phyloP scores from a whole-genome alignment of 192 early-diverging fungal species.

The Backusella liffmaniae region DNA sequence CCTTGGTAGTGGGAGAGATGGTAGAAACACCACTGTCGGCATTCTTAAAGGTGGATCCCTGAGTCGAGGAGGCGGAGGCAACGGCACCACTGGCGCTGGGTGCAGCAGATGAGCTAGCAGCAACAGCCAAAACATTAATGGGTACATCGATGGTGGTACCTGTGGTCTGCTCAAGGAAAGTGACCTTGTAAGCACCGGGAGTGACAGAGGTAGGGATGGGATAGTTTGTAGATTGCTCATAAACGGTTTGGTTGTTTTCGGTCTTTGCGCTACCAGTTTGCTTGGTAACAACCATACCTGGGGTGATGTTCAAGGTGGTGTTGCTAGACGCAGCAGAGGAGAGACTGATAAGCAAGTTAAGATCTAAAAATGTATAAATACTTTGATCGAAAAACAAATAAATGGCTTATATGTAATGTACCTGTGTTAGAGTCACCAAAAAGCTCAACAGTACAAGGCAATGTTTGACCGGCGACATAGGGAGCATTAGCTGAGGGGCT shows the following conservation, averaged over 20 bases:
- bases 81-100: background rate
- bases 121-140: conserved; percentile 23
- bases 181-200: conserved; percentile 34
- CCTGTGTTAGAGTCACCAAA: conserved; percentile 20
- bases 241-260: conserved; percentile 23
- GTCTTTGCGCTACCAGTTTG: conserved; percentile 1
- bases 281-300: conserved; percentile 29
- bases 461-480: conserved; percentile 30
- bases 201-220: conserved; percentile 24
- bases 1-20: conserved; percentile 15
- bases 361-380: conserved; percentile 3
- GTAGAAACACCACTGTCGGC: conserved; percentile 16
- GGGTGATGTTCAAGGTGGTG: conserved; percentile 7
- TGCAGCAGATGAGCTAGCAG: conserved; percentile 7
- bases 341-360: conserved; percentile 28
- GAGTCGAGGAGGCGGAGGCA: background rate
- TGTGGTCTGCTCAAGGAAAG: conserved; percentile 29
- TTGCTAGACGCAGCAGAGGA: conserved; percentile 10
- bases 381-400: background rate
- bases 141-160: conserved; percentile 26
- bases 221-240: conserved; percentile 30
- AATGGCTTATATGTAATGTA: conserved; percentile 16
- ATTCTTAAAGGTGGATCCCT: conserved; percentile 17
- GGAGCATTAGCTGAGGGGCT: conserved; percentile 26
- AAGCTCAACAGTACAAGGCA: conserved; percentile 31